Percentiles rank a stretch among this genome's conserved stretches.
phyloP scores from a whole-genome alignment of 2,329 filamentous ascomycete genomes.

The Apiospora malaysiana region DNA sequence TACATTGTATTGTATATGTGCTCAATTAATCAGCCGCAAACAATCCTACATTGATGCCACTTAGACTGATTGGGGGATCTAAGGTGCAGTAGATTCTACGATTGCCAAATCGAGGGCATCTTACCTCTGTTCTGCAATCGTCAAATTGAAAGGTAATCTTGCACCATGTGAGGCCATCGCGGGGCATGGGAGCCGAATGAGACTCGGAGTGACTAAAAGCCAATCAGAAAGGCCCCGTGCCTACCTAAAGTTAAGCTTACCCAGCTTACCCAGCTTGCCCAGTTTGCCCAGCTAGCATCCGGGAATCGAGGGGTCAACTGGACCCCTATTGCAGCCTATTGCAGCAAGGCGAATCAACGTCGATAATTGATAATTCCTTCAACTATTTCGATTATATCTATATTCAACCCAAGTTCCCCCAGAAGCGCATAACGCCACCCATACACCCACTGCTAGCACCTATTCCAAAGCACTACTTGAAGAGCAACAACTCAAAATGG shows the following conservation, averaged over 20 bases:
- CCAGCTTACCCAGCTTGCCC: not conserved
- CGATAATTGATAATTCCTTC: not conserved
- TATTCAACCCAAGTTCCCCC: not conserved
- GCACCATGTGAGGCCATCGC: not conserved
- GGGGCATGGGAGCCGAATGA: not conserved
- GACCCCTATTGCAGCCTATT: slow-evolving; percentile 8
- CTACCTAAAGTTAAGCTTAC: not conserved
- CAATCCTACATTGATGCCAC: not conserved
- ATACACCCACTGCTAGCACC: not conserved
- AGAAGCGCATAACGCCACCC: not conserved
- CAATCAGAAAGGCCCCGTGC: slow-evolving; percentile 14
- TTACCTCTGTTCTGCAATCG: not conserved
- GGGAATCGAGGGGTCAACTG: slow-evolving; percentile 11
- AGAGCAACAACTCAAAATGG: slow-evolving; percentile 50
- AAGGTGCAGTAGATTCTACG: not conserved
- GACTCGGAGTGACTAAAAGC: not conserved
- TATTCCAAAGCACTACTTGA: not conserved
- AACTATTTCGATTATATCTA: slow-evolving; percentile 9
- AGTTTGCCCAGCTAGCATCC: not conserved
- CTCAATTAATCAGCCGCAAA: not conserved
- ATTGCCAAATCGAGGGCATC: not conserved
- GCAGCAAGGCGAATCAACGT: slow-evolving; percentile 3
- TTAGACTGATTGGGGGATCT: not conserved
- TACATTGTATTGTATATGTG: not conserved
- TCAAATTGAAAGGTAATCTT: not conserved